These are phyloP conservation scores for Bromus sterilis DNA, from an alignment of 176 grass and related monocot species.

Conservation along the genomic window DNA sequence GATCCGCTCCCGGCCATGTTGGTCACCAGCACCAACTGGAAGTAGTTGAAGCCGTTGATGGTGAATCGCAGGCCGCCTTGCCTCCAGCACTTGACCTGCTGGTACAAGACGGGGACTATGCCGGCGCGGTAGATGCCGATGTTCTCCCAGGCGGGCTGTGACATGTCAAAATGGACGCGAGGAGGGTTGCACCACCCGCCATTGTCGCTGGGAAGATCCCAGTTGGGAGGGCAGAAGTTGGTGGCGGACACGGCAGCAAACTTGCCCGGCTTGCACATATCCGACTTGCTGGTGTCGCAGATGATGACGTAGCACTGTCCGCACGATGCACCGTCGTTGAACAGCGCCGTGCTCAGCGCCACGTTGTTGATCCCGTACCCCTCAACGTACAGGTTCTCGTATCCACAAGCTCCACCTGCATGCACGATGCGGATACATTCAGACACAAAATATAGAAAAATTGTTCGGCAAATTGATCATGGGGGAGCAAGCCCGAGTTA, in stretches of 20 bases:
- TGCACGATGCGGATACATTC: not conserved
- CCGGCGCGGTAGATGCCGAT: not conserved
- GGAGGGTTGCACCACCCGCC: not conserved
- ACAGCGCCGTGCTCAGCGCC: constrained; percentile 41
- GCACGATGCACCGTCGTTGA: constrained; percentile 41
- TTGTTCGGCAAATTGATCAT: not conserved
- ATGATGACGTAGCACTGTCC: constrained; percentile 49
- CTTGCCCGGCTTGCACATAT: not conserved
- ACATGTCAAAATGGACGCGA: not conserved
- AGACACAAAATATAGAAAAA: not conserved
- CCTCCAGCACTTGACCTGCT: constrained; percentile 24
- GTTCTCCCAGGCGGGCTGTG: not conserved
- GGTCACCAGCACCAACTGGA: constrained; percentile 25
- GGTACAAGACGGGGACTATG: not conserved
- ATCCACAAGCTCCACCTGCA: constrained; percentile 50
- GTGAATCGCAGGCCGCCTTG: not conserved
- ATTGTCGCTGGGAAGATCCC: not conserved
- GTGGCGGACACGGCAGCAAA: not conserved
- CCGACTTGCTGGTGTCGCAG: constrained; percentile 10
- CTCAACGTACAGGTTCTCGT: constrained; percentile 33
- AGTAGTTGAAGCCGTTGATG: constrained; percentile 31
- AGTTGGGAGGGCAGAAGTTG: not conserved
- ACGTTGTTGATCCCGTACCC: constrained; percentile 41
- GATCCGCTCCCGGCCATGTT: constrained; percentile 28
- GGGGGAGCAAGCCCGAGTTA: not conserved